phyloP scores from a whole-genome alignment of 2,329 filamentous ascomycete genomes.

The Fusarium paranaense region DNA sequence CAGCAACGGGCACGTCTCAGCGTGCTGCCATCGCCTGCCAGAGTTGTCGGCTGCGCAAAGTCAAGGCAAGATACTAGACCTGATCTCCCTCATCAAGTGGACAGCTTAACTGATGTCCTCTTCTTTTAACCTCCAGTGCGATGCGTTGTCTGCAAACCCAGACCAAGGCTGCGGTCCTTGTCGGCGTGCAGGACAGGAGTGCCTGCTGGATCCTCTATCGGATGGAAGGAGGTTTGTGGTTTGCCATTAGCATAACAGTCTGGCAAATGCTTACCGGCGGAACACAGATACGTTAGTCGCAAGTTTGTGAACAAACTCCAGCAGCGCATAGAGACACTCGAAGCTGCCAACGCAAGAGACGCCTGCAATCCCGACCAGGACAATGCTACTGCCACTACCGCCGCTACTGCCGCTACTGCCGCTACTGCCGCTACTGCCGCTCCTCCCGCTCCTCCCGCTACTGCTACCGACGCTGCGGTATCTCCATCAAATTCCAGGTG shows the following conservation, averaged over 20 bases:
- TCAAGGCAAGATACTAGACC: constrained; percentile 5
- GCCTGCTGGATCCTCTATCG: constrained; percentile 19
- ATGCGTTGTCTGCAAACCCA: constrained; percentile 10
- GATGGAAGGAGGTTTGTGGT: constrained; percentile 19
- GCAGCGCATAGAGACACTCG: constrained; percentile 24
- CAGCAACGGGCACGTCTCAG: constrained; percentile 1
- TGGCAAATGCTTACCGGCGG: neutral
- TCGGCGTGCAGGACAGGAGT: constrained; percentile 18
- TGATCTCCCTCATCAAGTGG: neutral
- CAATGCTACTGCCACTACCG: neutral
- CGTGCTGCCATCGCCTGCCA: constrained; percentile 20
- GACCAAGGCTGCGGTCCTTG: constrained; percentile 19
- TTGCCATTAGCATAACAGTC: neutral
- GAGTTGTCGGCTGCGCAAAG: constrained; percentile 21
- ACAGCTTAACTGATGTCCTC: no score
- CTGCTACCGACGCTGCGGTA: neutral
- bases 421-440: neutral
- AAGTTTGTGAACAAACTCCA: constrained; percentile 22
- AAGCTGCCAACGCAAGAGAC: constrained; percentile 10
- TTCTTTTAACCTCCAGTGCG: constrained; percentile 1
- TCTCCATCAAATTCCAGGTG: no score
- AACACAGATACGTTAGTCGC: constrained; percentile 10
- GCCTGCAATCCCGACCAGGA: neutral
- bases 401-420: neutral
- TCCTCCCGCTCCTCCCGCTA: neutral